These are phyloP conservation scores for Marchantia polymorpha DNA, from an alignment of 225 moss, liverwort and hornwort species.

Conservation along the genomic window DNA sequence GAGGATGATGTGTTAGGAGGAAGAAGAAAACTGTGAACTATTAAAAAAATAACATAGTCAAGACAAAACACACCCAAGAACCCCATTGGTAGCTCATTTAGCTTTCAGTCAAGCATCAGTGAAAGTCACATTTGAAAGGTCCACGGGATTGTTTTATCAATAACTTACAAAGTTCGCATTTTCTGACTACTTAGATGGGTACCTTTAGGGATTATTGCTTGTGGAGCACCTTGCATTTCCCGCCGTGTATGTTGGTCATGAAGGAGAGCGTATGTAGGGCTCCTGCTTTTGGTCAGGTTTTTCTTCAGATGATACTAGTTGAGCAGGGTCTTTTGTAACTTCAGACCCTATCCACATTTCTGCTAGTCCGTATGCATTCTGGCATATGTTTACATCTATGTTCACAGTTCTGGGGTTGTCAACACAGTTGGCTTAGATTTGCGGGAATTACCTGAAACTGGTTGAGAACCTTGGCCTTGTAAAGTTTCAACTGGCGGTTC, in stretches of 20 bases:
- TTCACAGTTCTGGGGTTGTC: not conserved
- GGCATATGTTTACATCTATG: not conserved
- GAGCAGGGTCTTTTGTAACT: no score
- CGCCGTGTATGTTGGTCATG: not conserved
- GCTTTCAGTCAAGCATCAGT: not conserved
- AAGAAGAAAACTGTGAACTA: no score
- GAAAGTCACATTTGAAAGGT: not conserved
- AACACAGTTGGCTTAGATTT: not conserved
- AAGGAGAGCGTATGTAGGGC: not conserved
- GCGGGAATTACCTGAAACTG: not conserved
- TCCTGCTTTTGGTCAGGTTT: not conserved
- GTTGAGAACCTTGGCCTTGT: not conserved
- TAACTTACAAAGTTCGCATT: not conserved
- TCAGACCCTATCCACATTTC: not conserved
- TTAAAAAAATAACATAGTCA: no score
- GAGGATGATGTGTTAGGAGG: no score
- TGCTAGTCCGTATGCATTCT: not conserved
- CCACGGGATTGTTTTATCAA: not conserved
- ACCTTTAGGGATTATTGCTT: not conserved
- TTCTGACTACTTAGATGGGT: not conserved
- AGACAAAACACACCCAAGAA: no score
- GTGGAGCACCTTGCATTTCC: not conserved
- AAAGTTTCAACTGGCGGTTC: not conserved
- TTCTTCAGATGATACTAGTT: not conserved
- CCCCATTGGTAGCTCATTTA: no score